A percentile compares a stretch with the other conserved stretches of the same genome.
These are phyloP conservation scores for Paecilomyces variotii DNA, from an alignment of 2,329 filamentous ascomycete species.

Conservation along the genomic window DNA sequence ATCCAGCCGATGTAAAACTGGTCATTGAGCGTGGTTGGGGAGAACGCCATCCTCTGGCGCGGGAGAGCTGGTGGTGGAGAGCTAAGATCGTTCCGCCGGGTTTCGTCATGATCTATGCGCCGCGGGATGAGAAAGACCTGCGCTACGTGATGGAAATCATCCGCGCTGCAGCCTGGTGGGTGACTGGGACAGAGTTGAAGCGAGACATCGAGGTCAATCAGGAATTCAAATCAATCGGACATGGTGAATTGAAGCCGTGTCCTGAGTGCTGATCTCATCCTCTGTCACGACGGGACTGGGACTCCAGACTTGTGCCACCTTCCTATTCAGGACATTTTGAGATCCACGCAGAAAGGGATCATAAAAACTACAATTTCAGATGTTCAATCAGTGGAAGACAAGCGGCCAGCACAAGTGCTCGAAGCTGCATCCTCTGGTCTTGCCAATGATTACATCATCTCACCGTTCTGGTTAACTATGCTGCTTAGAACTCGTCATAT, in stretches of 20 bases:
- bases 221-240: not conserved
- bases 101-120: slow-evolving; percentile 78
- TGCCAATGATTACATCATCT: not conserved
- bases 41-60: slow-evolving; percentile 51
- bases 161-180: slow-evolving; percentile 64
- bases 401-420: not conserved
- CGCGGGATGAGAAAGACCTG: slow-evolving; percentile 60
- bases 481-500: not conserved
- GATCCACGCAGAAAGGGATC: not conserved
- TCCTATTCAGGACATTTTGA: not conserved
- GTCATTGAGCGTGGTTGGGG: slow-evolving; percentile 73
- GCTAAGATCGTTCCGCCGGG: slow-evolving; percentile 62
- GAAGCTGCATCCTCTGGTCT: not conserved
- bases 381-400: not conserved
- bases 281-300: not conserved
- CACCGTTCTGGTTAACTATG: not conserved
- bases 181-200: not conserved
- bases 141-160: slow-evolving; percentile 61
- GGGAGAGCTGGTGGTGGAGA: slow-evolving; percentile 56
- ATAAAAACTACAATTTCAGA: not conserved
- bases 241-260: not conserved
- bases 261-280: not conserved
- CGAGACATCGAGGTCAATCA: not conserved
- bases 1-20: slow-evolving; percentile 66
- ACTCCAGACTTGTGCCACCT: not conserved